Percentiles rank a stretch among this genome's conserved stretches.
phyloP scores from a whole-genome alignment of 768 basidiomycete genomes.

The Phanerodontia chrysosporium region DNA sequence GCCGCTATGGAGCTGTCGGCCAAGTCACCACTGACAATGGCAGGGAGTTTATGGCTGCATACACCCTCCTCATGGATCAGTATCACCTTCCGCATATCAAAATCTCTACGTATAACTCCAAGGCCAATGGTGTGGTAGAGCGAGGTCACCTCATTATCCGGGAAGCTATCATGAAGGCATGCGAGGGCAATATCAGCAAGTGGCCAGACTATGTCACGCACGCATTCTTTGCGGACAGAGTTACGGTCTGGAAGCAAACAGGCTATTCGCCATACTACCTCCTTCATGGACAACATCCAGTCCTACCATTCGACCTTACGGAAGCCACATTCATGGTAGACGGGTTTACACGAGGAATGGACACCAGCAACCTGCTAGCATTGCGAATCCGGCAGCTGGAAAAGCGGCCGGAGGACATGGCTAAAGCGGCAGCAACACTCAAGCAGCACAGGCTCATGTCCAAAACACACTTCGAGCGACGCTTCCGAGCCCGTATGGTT shows the following conservation, averaged over 20 bases:
- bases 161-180: no score
- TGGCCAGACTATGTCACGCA: no score
- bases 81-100: constrained; percentile 6
- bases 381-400: constrained; percentile 23
- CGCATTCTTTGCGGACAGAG: no score
- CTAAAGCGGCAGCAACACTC: constrained; percentile 13
- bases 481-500: constrained; percentile 17
- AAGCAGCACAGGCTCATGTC: constrained; percentile 17
- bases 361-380: constrained; percentile 20
- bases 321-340: no score
- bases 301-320: no score
- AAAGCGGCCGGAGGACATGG: constrained; percentile 21
- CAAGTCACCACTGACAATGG: constrained; percentile 30
- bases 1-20: constrained; percentile 25
- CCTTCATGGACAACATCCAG: constrained; percentile 31
- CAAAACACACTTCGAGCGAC: constrained; percentile 23
- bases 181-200: no score
- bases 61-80: neutral
- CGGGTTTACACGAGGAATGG: constrained; percentile 13
- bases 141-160: no score
- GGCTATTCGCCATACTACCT: no score
- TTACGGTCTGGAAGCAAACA: no score
- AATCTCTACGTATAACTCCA: constrained; percentile 28
- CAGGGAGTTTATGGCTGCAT: constrained; percentile 4
- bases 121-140: constrained; percentile 32